These are phyloP conservation scores for Psidium guajava DNA, from an alignment of 345 rosid genomes.

Conservation along the genomic window DNA sequence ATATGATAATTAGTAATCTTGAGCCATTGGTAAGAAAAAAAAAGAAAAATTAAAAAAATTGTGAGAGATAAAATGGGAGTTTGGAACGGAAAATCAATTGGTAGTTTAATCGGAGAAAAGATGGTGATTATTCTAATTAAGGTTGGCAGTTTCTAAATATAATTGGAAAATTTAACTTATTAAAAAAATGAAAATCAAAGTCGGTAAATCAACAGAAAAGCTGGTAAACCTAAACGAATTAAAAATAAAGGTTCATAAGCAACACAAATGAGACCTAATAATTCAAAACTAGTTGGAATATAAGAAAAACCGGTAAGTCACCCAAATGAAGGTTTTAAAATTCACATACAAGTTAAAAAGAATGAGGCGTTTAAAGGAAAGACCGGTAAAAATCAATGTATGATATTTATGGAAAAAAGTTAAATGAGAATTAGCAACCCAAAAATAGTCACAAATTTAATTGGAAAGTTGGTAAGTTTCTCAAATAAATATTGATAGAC, in stretches of 20 bases:
- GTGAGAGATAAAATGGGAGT: background rate
- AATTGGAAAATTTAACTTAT: background rate
- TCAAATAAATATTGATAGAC: too few species aligned
- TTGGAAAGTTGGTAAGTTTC: too few species aligned
- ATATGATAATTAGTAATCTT: background rate
- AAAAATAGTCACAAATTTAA: too few species aligned
- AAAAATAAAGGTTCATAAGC: background rate
- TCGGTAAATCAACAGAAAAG: background rate
- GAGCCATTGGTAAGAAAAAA: background rate
- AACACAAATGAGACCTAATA: background rate
- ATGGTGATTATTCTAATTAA: background rate
- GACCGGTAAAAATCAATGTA: background rate
- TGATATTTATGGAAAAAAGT: background rate
- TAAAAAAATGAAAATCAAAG: background rate
- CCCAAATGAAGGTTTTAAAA: background rate
- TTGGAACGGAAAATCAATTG: background rate
- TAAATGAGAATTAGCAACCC: too few species aligned
- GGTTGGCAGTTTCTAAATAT: background rate
- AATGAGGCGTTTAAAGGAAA: background rate
- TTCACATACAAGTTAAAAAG: background rate
- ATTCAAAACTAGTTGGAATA: background rate
- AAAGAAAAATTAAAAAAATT: background rate
- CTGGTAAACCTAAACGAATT: background rate
- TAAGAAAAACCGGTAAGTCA: background rate
- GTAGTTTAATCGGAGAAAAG: background rate